Percentiles rank a stretch among this genome's conserved stretches.
phyloP scores from a whole-genome alignment of 2,329 filamentous ascomycete species.

The Annulohypoxylon truncatum region DNA sequence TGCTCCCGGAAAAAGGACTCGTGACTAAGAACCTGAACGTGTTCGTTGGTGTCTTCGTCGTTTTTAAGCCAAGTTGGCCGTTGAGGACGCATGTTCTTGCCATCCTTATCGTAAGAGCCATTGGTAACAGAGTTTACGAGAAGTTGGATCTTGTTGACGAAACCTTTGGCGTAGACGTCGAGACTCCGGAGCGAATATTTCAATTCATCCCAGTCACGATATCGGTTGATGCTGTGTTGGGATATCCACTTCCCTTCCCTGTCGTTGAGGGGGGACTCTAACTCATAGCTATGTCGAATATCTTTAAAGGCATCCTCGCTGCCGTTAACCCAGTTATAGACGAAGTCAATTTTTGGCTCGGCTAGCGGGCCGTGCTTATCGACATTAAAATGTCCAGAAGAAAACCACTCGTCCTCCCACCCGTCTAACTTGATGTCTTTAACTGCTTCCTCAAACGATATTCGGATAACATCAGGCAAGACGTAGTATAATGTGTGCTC shows the following conservation, averaged over 20 bases:
- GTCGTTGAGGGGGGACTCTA: constrained; percentile 56
- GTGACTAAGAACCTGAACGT: constrained; percentile 54
- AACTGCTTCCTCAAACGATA: constrained; percentile 55
- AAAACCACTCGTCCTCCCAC: constrained; percentile 58
- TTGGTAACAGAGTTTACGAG: constrained; percentile 56
- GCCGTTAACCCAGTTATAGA: constrained; percentile 59
- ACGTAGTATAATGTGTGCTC: constrained; percentile 36
- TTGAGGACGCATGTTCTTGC: constrained; percentile 48
- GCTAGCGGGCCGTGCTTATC: constrained; percentile 48
- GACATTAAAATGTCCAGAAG: constrained; percentile 50
- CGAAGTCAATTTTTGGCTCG: constrained; percentile 58
- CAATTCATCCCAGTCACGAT: constrained; percentile 59
- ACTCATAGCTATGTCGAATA: constrained; percentile 54
- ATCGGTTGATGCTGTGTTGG: constrained; percentile 56
- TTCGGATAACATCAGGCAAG: constrained; percentile 55
- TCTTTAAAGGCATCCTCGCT: constrained; percentile 53
- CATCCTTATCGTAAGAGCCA: constrained; percentile 41
- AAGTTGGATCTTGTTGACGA: constrained; percentile 57
- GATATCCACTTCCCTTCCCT: constrained; percentile 54
- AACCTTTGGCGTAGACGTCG: constrained; percentile 54
- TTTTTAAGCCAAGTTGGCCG: constrained; percentile 54
- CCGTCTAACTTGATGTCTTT: constrained; percentile 53
- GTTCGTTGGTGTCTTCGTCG: constrained; percentile 46
- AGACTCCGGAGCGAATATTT: constrained; percentile 58
- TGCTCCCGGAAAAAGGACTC: constrained; percentile 56